Evolutionary conservation across 2,329 filamentous ascomycete genomes (phyloP).

Genomic region (Stemphylium beticola): DNA sequence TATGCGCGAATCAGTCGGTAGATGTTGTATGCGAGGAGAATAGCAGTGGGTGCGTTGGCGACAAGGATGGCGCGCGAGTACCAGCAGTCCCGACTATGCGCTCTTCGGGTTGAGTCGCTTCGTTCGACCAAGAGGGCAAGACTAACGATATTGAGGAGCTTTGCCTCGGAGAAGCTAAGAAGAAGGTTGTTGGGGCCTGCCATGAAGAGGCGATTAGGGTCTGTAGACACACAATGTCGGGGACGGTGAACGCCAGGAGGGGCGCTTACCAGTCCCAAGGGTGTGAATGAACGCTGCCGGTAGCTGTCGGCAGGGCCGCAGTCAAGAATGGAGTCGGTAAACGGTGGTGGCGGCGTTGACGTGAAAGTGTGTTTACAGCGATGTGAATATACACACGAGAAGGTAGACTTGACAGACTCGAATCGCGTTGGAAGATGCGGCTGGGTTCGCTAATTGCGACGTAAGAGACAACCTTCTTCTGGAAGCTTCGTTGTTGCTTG

Average conservation of each 20-base stretch:
- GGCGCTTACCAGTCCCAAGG: conserved; percentile 24
- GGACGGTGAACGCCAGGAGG: conserved; percentile 19
- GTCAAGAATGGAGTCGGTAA: not conserved
- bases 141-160: conserved; percentile 41
- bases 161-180: conserved; percentile 41
- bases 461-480: conserved; percentile 19
- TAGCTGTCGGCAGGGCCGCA: not conserved
- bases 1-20: conserved; percentile 61
- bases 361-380: too few species aligned
- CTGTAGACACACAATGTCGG: conserved; percentile 11
- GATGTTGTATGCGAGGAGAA: conserved; percentile 34
- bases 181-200: conserved; percentile 41
- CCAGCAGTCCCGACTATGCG: conserved; percentile 34
- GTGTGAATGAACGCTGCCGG: not conserved
- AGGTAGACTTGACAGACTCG: too few species aligned
- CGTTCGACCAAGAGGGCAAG: conserved; percentile 37
- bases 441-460: not conserved
- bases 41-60: conserved; percentile 33
- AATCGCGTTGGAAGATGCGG: not conserved
- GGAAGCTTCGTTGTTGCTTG: conserved; percentile 31
- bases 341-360: too few species aligned
- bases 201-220: conserved; percentile 36
- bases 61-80: conserved; percentile 35
- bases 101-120: conserved; percentile 34
- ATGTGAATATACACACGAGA: too few species aligned